These are phyloP conservation scores for Apiotrichum mycotoxinovorans DNA, from an alignment of 1,284 basidiomycete genomes.

Conservation along the genomic window DNA sequence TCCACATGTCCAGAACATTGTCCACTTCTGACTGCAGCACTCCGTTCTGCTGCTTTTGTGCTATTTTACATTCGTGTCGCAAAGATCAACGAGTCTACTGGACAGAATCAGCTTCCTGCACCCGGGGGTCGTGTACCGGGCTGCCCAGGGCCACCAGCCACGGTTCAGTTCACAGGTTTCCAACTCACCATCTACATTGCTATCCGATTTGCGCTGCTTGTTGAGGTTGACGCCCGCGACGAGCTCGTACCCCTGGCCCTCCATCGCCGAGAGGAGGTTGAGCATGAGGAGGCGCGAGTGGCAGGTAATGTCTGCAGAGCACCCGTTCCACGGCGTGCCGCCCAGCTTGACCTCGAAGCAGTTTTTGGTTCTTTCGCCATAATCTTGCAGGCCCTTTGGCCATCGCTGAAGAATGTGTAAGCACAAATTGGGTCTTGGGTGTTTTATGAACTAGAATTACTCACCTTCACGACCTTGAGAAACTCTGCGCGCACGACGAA, in stretches of 20 bases:
- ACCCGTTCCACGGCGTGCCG: slow-evolving; percentile 38
- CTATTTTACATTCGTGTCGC: slow-evolving; percentile 26
- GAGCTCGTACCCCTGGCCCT: slow-evolving; percentile 37
- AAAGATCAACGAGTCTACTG: slow-evolving; percentile 47
- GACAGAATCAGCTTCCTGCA: background rate
- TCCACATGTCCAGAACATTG: no score
- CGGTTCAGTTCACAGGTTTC: background rate
- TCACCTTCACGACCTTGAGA: slow-evolving; percentile 30
- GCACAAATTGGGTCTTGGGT: no score
- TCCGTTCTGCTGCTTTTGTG: no score
- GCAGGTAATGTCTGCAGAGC: slow-evolving; percentile 24
- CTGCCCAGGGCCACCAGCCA: background rate
- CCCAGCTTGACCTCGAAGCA: slow-evolving; percentile 38
- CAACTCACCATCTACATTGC: background rate
- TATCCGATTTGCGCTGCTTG: background rate
- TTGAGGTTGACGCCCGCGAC: slow-evolving; percentile 38
- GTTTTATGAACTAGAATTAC: no score
- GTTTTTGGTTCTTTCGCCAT: slow-evolving; percentile 29
- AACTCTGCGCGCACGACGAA: slow-evolving; percentile 30
- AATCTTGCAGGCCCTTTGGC: slow-evolving; percentile 37
- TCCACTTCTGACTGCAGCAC: no score
- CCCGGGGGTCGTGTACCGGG: no score
- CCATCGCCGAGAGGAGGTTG: slow-evolving; percentile 32
- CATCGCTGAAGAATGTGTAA: slow-evolving; percentile 22
- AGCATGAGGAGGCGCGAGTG: slow-evolving; percentile 27